phyloP scores from a whole-genome alignment of 768 basidiomycete species.

The Lenzites betulinus region DNA sequence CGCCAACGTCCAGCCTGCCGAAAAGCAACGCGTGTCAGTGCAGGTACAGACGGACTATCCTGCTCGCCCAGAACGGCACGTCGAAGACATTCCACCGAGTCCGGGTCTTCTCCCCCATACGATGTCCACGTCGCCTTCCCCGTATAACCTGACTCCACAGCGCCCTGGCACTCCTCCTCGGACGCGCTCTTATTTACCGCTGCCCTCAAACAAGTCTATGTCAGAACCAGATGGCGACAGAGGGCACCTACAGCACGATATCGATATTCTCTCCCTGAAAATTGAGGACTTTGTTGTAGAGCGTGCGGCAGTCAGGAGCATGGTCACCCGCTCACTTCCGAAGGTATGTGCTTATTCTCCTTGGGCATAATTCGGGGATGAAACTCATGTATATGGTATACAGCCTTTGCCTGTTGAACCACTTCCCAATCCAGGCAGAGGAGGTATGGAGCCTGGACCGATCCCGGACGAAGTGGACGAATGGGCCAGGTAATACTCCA shows the following conservation, averaged over 20 bases:
- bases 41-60: background rate
- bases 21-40: background rate
- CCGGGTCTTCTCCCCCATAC: conserved; percentile 8
- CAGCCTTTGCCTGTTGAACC: background rate
- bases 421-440: background rate
- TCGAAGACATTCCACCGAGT: background rate
- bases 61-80: background rate
- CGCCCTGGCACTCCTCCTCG: background rate
- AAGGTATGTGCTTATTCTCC: too few species aligned
- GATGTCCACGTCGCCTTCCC: conserved; percentile 10
- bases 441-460: background rate
- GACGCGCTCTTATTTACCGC: too few species aligned
- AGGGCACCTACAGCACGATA: background rate
- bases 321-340: background rate
- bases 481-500: conserved; percentile 8
- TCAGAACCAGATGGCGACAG: too few species aligned
- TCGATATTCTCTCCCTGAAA: conserved; percentile 6
- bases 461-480: background rate
- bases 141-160: conserved; percentile 2
- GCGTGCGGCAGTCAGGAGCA: conserved; percentile 6
- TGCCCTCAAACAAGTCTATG: too few species aligned
- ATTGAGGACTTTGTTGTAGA: conserved; percentile 7
- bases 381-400: background rate
- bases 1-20: background rate
- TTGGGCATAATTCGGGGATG: too few species aligned